Evolutionary conservation across 2,329 filamentous ascomycete species (phyloP).

Genomic region (Phoma sp.): DNA sequence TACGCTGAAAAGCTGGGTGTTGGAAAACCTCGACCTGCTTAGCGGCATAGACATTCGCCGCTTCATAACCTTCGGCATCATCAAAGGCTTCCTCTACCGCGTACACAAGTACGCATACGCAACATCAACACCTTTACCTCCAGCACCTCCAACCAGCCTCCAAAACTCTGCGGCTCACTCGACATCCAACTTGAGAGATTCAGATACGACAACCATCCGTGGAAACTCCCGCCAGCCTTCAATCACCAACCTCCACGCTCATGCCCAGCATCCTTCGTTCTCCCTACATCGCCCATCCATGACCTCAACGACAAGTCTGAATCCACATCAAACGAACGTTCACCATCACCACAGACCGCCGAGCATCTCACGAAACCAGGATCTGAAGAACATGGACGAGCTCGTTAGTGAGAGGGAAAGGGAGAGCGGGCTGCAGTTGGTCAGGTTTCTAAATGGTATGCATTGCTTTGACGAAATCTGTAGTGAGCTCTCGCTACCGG

Average conservation of each 20-base stretch:
- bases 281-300: slow-evolving; percentile 29
- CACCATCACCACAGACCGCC: slow-evolving; percentile 16
- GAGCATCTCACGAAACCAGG: slow-evolving; percentile 14
- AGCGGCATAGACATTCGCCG: slow-evolving; percentile 84
- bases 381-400: slow-evolving; percentile 18
- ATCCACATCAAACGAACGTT: slow-evolving; percentile 7
- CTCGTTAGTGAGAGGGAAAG: slow-evolving; percentile 24
- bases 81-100: slow-evolving; percentile 92
- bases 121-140: slow-evolving; percentile 27
- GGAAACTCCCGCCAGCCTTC: slow-evolving; percentile 19
- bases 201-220: slow-evolving; percentile 26
- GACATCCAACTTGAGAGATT: slow-evolving; percentile 25
- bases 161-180: slow-evolving; percentile 28
- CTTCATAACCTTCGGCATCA: slow-evolving; percentile 93
- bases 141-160: slow-evolving; percentile 36
- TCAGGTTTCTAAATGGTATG: slow-evolving; percentile 74
- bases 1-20: slow-evolving; percentile 86
- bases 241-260: slow-evolving; percentile 10
- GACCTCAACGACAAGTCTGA: slow-evolving; percentile 20
- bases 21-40: slow-evolving; percentile 74
- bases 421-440: slow-evolving; percentile 55
- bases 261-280: slow-evolving; percentile 24
- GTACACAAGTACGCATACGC: slow-evolving; percentile 88
- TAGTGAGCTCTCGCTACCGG: slow-evolving; percentile 73
- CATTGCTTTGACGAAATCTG: slow-evolving; percentile 85